A percentile compares a stretch with the other conserved stretches of the same genome.
These are phyloP conservation scores for Ceratocystis variospora DNA, from an alignment of 2,329 filamentous ascomycete genomes.

Conservation along the genomic window DNA sequence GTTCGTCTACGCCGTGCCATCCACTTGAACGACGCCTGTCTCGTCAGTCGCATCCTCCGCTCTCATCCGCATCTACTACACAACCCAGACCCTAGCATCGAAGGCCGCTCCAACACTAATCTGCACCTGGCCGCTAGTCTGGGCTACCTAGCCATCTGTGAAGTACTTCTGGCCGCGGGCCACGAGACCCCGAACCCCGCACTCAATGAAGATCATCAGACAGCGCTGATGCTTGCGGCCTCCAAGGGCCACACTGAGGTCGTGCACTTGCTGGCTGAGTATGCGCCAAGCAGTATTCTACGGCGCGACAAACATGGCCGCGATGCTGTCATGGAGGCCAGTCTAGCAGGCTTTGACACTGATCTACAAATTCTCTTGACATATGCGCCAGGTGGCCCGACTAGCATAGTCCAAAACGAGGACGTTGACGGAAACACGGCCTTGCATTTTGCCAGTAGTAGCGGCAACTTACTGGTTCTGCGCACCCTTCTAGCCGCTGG, in stretches of 20 bases:
- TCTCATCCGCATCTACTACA: slow-evolving; percentile 57
- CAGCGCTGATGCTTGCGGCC: slow-evolving; percentile 68
- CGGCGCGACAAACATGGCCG: slow-evolving; percentile 53
- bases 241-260: slow-evolving; percentile 55
- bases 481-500: slow-evolving; percentile 66
- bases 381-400: slow-evolving; percentile 41
- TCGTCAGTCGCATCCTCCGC: slow-evolving; percentile 63
- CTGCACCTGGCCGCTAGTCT: slow-evolving; percentile 67
- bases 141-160: slow-evolving; percentile 55
- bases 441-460: slow-evolving; percentile 71
- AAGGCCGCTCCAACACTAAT: slow-evolving; percentile 63
- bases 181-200: slow-evolving; percentile 63
- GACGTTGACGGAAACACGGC: slow-evolving; percentile 74
- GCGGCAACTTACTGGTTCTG: slow-evolving; percentile 64
- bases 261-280: slow-evolving; percentile 54
- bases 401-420: slow-evolving; percentile 39
- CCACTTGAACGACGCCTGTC: slow-evolving; percentile 53
- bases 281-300: slow-evolving; percentile 48
- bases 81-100: slow-evolving; percentile 61
- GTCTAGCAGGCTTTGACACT: slow-evolving; percentile 47
- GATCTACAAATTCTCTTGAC: slow-evolving; percentile 51
- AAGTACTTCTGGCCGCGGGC: slow-evolving; percentile 55
- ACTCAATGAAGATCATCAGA: slow-evolving; percentile 67
- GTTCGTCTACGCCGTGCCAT: slow-evolving; percentile 73
- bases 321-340: slow-evolving; percentile 58